These are phyloP conservation scores for Penicillium arizonense DNA, from an alignment of 495 filamentous ascomycete genomes.

Conservation along the genomic window DNA sequence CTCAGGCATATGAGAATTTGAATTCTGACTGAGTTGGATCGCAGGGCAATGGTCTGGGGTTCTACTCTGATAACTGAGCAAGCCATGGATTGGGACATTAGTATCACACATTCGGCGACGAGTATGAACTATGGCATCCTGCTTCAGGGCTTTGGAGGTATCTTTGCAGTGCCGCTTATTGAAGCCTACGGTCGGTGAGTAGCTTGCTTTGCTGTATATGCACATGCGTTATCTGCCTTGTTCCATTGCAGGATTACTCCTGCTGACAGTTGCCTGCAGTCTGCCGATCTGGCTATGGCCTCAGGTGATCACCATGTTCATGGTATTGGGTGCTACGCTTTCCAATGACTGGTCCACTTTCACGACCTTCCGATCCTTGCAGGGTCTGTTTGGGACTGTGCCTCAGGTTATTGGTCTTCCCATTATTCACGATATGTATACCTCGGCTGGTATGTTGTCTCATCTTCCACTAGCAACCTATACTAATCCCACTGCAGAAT, in stretches of 20 bases:
- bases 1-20: slow-evolving; percentile 17
- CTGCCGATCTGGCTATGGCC: slow-evolving; percentile 53
- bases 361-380: slow-evolving; percentile 50
- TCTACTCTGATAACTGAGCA: slow-evolving; percentile 48
- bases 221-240: neutral
- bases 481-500: slow-evolving; percentile 23
- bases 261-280: slow-evolving; percentile 14
- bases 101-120: slow-evolving; percentile 35
- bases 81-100: slow-evolving; percentile 47
- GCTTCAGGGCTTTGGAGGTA: slow-evolving; percentile 51
- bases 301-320: slow-evolving; percentile 45
- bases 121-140: slow-evolving; percentile 52
- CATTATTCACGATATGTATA: slow-evolving; percentile 48
- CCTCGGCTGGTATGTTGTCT: slow-evolving; percentile 28
- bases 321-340: slow-evolving; percentile 46
- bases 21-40: slow-evolving; percentile 12
- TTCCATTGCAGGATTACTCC: neutral
- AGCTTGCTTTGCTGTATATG: neutral
- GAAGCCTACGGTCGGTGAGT: slow-evolving; percentile 47
- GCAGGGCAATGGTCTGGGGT: slow-evolving; percentile 50
- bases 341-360: slow-evolving; percentile 45
- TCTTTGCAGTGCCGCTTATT: slow-evolving; percentile 50
- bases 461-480: neutral
- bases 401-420: slow-evolving; percentile 47
- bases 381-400: slow-evolving; percentile 48